Conservation (phyloP, 2,329 filamentous ascomycete species). For the Fusarium citri region DNA sequence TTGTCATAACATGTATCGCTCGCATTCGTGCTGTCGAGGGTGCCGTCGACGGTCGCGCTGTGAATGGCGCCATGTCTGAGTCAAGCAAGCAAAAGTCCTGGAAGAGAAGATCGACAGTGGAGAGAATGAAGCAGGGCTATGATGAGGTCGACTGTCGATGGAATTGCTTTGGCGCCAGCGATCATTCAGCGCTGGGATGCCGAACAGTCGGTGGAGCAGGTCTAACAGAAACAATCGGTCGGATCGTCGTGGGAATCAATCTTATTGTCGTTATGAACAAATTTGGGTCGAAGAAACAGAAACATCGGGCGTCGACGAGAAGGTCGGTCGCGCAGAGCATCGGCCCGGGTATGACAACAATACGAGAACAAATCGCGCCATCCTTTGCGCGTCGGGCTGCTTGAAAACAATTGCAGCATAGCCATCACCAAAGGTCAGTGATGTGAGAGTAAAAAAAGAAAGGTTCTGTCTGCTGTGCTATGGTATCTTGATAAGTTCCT, state of each 20-base stretch:
- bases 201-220: not conserved
- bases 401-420: not conserved
- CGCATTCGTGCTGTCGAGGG: not conserved
- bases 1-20: not conserved
- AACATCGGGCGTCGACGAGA: not conserved
- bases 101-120: not conserved
- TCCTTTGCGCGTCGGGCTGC: not conserved
- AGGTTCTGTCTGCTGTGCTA: slow-evolving; percentile 5
- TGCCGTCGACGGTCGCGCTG: not conserved
- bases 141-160: not conserved
- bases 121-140: not conserved
- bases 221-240: not conserved
- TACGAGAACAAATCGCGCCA: not conserved
- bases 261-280: not conserved
- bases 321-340: not conserved
- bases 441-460: slow-evolving; percentile 3
- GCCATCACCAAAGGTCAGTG: not conserved
- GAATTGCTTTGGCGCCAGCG: not conserved
- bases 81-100: not conserved
- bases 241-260: not conserved
- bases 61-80: not conserved
- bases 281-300: not conserved
- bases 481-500: slow-evolving; percentile 9
- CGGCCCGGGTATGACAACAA: not conserved
- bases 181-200: not conserved